phyloP scores from a whole-genome alignment of 257 asterid genomes.

The Ballota nigra region DNA sequence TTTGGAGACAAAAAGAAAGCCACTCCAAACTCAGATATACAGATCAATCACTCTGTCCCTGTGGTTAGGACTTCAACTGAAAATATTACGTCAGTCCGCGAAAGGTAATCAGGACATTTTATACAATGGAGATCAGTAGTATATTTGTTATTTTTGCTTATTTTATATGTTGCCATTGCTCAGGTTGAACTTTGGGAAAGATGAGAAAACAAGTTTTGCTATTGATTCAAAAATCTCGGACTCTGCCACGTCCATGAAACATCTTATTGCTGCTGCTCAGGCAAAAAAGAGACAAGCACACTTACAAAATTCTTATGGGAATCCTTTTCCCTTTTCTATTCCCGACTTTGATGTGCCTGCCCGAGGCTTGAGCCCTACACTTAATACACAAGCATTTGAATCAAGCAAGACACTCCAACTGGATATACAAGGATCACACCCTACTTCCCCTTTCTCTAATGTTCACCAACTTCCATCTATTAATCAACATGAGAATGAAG shows the following conservation, averaged over 20 bases:
- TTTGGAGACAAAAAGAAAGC: slow-evolving; percentile 48
- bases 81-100: slow-evolving; percentile 32
- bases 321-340: slow-evolving; percentile 31
- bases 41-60: slow-evolving; percentile 34
- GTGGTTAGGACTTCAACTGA: slow-evolving; percentile 39
- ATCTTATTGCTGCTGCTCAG: slow-evolving; percentile 90
- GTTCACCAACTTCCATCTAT: slow-evolving; percentile 39
- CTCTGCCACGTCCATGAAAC: slow-evolving; percentile 57
- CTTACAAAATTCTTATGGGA: slow-evolving; percentile 43
- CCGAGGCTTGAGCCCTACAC: slow-evolving; percentile 44
- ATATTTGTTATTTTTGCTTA: slow-evolving; percentile 31
- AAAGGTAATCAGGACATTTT: slow-evolving; percentile 43
- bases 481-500: slow-evolving; percentile 56
- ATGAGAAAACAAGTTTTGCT: slow-evolving; percentile 32
- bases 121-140: slow-evolving; percentile 1
- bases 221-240: slow-evolving; percentile 50
- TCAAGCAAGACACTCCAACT: slow-evolving; percentile 39
- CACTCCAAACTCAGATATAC: slow-evolving; percentile 42
- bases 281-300: slow-evolving; percentile 70
- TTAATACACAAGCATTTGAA: slow-evolving; percentile 41
- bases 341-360: slow-evolving; percentile 44
- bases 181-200: slow-evolving; percentile 56
- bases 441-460: slow-evolving; percentile 51
- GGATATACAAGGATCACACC: slow-evolving; percentile 42
- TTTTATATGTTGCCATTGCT: slow-evolving; percentile 23